Conservation (phyloP, 1,284 basidiomycete species). For the Ceratobasidium sp. region DNA sequence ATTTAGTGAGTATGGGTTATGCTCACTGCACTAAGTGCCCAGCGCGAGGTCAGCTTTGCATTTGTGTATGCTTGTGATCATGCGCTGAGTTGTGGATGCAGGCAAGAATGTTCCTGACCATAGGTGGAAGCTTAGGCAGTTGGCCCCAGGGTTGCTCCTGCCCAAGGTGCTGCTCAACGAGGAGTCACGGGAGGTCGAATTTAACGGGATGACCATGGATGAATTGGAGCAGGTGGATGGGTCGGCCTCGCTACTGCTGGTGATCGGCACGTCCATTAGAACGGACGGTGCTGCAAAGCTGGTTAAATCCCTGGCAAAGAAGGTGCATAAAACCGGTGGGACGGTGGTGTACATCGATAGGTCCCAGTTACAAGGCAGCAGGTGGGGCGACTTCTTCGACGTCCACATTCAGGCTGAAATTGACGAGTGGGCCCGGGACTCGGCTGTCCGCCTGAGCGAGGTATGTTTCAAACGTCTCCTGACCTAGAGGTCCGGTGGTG, state of each 20-base stretch:
- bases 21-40: neutral
- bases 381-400: conserved; percentile 8
- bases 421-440: conserved; percentile 6
- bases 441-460: neutral
- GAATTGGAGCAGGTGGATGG: neutral
- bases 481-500: too few relatives aligned
- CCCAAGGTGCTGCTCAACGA: conserved; percentile 13
- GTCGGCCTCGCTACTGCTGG: neutral
- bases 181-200: neutral
- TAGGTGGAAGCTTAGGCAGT: neutral
- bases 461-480: too few relatives aligned
- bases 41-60: neutral
- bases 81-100: neutral
- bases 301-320: conserved; percentile 1
- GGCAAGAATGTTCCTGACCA: neutral
- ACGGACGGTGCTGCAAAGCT: conserved; percentile 13
- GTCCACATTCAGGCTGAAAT: neutral
- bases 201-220: neutral
- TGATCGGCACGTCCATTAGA: conserved; percentile 21
- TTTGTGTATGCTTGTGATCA: neutral
- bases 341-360: conserved; percentile 11
- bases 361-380: neutral
- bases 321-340: neutral
- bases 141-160: neutral
- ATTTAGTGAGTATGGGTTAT: neutral